Evolutionary conservation across 2,329 filamentous ascomycete genomes (phyloP), one percentile per base, ranked within the genome.

Genomic region (Trichoderma koningii): DNA sequence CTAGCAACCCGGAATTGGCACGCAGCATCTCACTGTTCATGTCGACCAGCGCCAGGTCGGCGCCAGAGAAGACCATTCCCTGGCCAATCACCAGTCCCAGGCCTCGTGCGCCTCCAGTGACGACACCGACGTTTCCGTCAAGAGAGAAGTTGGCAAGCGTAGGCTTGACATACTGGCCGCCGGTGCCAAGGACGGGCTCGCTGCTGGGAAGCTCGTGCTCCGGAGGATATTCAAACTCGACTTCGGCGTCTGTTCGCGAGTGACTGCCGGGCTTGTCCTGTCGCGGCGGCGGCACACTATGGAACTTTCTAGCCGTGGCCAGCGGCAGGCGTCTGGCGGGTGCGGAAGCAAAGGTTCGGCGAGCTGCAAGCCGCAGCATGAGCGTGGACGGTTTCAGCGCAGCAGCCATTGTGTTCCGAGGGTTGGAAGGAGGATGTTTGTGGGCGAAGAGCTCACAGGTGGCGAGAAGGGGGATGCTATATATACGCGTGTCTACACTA

Each of bases 21-120:
- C n/a, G 26, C 42, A n/a, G n/a, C 26, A 45, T 53, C 60, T 41
- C 53, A 94, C 91, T 90, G 80, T 98, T 97, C 80, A 97, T 82
- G 76, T 98, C 94, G 47, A 97, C 92, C 77, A 98, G 91, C 48
- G 94, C 94, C 68, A 97, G 83, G 76, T 96, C 89, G 10, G 92
- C 91, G 60, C 94, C 94, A 62, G 91, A 95, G 61, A 92, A 89
- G 61, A 97, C 90, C 77, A 97, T 86, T 53, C 91, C 93, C 80
- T 97, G 93, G 59, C 90, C 91, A 90, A 98, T 97, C 71, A 96
- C 93, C 67, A 97, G 81, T 45, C 94, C 94, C 65, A 98, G 79
- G 7, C 94, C 94, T 74, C 93, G 85, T 28, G 94, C 94, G 74
- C 93, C 94, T 60, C 94, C 94, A 1, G 94, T 98, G 45, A 98